phyloP scores from a whole-genome alignment of 2,329 filamentous ascomycete genomes.

The Colletotrichum orbiculare region DNA sequence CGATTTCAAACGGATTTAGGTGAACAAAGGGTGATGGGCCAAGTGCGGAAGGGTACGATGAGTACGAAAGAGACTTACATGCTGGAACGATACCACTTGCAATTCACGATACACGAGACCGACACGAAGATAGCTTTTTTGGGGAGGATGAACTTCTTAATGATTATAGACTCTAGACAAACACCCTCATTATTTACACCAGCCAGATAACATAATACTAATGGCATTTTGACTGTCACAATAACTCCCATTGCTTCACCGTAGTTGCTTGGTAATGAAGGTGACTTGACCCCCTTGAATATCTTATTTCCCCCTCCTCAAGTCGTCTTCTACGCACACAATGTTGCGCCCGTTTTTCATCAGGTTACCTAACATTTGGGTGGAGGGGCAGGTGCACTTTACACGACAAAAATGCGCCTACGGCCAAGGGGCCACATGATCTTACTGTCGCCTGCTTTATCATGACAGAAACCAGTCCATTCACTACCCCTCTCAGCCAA shows the following conservation, averaged over 20 bases:
- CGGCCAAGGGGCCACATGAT: not conserved
- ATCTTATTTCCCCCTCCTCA: too few relatives aligned
- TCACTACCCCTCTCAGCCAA: slow-evolving; percentile 17
- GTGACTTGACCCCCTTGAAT: too few relatives aligned
- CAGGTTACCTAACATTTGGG: too few relatives aligned
- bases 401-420: too few relatives aligned
- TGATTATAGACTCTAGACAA: slow-evolving; percentile 27
- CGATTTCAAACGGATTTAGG: not conserved
- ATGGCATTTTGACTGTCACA: slow-evolving; percentile 27
- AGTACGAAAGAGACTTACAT: slow-evolving; percentile 6
- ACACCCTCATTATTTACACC: slow-evolving; percentile 27
- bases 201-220: slow-evolving; percentile 21
- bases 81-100: slow-evolving; percentile 31
- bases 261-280: too few relatives aligned
- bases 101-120: slow-evolving; percentile 7
- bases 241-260: not conserved
- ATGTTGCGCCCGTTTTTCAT: too few relatives aligned
- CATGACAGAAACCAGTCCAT: slow-evolving; percentile 21
- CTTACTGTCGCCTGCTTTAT: slow-evolving; percentile 9
- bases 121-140: slow-evolving; percentile 8
- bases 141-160: slow-evolving; percentile 23
- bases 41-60: slow-evolving; percentile 2
- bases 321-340: too few relatives aligned
- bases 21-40: not conserved
- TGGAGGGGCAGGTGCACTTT: too few relatives aligned